phyloP scores from a whole-genome alignment of 2,329 filamentous ascomycete genomes.

The Fusarium liriodendri region DNA sequence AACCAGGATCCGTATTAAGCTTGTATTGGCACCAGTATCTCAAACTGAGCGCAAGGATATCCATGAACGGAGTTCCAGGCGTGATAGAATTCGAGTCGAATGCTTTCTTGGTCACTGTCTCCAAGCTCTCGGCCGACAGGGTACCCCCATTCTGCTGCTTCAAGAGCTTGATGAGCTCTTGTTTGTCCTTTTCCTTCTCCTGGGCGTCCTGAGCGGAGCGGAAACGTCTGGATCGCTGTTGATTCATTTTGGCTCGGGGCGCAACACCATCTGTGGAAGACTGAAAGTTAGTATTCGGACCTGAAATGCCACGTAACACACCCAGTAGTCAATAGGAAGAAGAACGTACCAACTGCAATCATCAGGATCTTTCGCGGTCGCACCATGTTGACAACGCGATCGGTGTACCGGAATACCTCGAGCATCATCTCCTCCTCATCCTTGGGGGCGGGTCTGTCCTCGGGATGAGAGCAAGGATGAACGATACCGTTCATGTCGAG shows the following conservation, averaged over 20 bases:
- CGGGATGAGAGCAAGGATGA: slow-evolving; percentile 97
- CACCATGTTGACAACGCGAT: slow-evolving; percentile 98
- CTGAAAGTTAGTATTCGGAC: slow-evolving; percentile 41
- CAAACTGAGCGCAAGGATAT: slow-evolving; percentile 88
- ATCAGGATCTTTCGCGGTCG: slow-evolving; percentile 94
- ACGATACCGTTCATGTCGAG: slow-evolving; percentile 99
- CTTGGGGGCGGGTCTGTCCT: slow-evolving; percentile 88
- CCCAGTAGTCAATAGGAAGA: not conserved
- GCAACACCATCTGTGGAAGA: slow-evolving; percentile 85
- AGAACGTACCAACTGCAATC: slow-evolving; percentile 87
- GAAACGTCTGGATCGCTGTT: slow-evolving; percentile 96
- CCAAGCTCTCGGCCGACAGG: slow-evolving; percentile 69
- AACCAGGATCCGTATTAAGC: slow-evolving; percentile 94
- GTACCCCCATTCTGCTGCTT: slow-evolving; percentile 79
- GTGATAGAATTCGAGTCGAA: slow-evolving; percentile 93
- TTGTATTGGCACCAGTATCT: slow-evolving; percentile 99
- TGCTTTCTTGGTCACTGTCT: slow-evolving; percentile 81
- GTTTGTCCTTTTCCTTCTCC: slow-evolving; percentile 92
- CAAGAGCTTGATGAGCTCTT: slow-evolving; percentile 86
- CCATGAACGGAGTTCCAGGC: slow-evolving; percentile 98
- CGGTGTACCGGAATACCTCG: slow-evolving; percentile 98
- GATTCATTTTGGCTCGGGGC: slow-evolving; percentile 99
- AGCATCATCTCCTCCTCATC: slow-evolving; percentile 99
- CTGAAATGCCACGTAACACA: too few species aligned
- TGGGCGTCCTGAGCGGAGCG: slow-evolving; percentile 93